These are phyloP conservation scores for Paraconiothyrium sp. DNA, from an alignment of 2,329 filamentous ascomycete genomes.

Conservation along the genomic window DNA sequence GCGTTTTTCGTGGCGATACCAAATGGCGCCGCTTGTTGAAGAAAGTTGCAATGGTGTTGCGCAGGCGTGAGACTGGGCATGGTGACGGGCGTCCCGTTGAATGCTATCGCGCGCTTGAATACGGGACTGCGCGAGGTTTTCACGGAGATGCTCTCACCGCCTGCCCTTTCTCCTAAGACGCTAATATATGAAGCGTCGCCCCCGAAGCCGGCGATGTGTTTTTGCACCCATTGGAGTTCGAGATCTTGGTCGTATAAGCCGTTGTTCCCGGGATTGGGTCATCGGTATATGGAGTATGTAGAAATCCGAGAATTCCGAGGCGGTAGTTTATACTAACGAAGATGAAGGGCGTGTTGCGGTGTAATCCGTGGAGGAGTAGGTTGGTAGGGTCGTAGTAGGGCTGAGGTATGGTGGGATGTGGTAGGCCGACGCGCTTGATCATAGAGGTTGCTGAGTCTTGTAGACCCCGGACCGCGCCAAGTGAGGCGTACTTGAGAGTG, in stretches of 20 bases:
- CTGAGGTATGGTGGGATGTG: not conserved
- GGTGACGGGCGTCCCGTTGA: not conserved
- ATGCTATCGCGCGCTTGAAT: not conserved
- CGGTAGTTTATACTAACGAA: not conserved
- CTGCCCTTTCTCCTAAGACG: not conserved
- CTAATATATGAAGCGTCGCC: not conserved
- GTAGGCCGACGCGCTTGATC: not conserved
- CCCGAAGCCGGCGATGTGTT: not conserved
- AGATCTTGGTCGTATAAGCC: not conserved
- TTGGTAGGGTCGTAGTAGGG: constrained; percentile 1
- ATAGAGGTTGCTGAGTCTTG: not conserved
- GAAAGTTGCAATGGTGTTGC: not conserved
- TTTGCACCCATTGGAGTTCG: not conserved
- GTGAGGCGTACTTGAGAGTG: not conserved
- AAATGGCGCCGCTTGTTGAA: not conserved
- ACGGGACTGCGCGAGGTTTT: not conserved
- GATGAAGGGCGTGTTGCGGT: not conserved
- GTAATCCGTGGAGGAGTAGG: not conserved
- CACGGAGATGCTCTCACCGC: not conserved
- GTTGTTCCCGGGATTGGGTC: not conserved
- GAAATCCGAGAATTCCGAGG: not conserved
- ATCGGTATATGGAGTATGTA: not conserved
- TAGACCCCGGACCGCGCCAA: not conserved
- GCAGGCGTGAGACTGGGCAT: not conserved
- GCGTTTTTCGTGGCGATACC: not conserved